Evolutionary conservation across 2,329 filamentous ascomycete genomes (phyloP).

Genomic region (Lasiodiplodia sp.): DNA sequence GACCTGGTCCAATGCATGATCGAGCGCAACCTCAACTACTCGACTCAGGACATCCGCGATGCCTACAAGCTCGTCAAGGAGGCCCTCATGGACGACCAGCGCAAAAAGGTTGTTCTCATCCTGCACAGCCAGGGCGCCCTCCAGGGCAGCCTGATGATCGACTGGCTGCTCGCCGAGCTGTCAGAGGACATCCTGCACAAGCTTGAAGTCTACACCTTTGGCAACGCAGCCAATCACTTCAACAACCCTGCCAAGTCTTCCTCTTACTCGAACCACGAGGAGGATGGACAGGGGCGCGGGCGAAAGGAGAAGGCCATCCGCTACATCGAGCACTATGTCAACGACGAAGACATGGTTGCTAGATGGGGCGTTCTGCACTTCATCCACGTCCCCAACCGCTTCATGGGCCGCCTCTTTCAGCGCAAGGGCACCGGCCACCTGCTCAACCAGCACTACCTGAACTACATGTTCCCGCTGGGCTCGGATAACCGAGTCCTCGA

Average conservation of each 20-base stretch:
- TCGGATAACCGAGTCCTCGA: conserved; percentile 57
- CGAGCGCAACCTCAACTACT: conserved; percentile 76
- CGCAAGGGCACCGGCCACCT: conserved; percentile 46
- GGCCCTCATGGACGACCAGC: conserved; percentile 66
- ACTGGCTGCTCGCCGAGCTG: conserved; percentile 76
- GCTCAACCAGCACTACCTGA: conserved; percentile 67
- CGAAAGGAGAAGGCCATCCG: conserved; percentile 59
- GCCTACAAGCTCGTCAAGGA: conserved; percentile 70
- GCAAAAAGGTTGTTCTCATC: conserved; percentile 75
- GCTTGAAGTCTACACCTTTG: conserved; percentile 76
- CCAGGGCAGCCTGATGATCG: conserved; percentile 73
- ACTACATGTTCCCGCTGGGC: conserved; percentile 65
- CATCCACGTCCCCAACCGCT: conserved; percentile 58
- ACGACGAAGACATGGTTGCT: conserved; percentile 76
- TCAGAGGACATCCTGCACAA: conserved; percentile 35
- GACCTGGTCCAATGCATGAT: conserved; percentile 80
- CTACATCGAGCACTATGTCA: conserved; percentile 82
- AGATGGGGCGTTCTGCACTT: conserved; percentile 78
- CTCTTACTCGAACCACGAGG: background rate
- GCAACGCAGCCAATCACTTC: conserved; percentile 80
- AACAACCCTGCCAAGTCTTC: conserved; percentile 69
- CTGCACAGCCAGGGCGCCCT: conserved; percentile 81
- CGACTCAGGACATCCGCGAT: conserved; percentile 67
- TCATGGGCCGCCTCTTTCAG: conserved; percentile 58
- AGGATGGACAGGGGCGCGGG: conserved; percentile 39